These are phyloP conservation scores for Beauveria bassiana DNA, from an alignment of 2,329 filamentous ascomycete species.

Conservation along the genomic window DNA sequence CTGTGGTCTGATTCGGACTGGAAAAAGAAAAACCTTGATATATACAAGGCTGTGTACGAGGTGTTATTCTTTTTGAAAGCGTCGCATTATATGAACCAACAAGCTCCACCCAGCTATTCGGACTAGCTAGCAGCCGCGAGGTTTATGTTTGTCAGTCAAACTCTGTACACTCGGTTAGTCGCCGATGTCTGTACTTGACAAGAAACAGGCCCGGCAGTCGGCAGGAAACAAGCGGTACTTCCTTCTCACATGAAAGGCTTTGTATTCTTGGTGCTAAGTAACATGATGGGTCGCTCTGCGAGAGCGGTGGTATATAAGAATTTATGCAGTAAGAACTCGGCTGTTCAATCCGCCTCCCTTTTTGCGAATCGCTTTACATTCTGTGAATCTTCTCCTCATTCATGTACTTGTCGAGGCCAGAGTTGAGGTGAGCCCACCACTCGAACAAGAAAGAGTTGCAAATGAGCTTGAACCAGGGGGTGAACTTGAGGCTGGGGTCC, in stretches of 20 bases:
- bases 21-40: constrained; percentile 23
- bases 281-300: constrained; percentile 4
- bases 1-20: constrained; percentile 26
- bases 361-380: constrained; percentile 45
- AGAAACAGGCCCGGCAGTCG: background rate
- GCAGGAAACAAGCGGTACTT: background rate
- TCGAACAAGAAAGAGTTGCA: constrained; percentile 96
- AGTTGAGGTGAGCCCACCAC: constrained; percentile 87
- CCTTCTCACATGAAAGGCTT: background rate
- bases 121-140: background rate
- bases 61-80: constrained; percentile 28
- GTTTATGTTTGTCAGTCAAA: background rate
- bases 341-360: background rate
- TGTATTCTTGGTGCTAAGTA: background rate
- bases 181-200: background rate
- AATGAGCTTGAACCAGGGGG: constrained; percentile 98
- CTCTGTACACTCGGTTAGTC: background rate
- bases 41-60: constrained; percentile 29
- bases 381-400: constrained; percentile 82
- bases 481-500: constrained; percentile 76
- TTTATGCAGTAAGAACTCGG: background rate
- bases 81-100: constrained; percentile 14
- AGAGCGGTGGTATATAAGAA: constrained; percentile 7
- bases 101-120: constrained; percentile 22
- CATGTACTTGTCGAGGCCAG: constrained; percentile 74